Base-by-base conservation (phyloP, 805 yeast species). In the Nakazawaea siamensis region DNA sequence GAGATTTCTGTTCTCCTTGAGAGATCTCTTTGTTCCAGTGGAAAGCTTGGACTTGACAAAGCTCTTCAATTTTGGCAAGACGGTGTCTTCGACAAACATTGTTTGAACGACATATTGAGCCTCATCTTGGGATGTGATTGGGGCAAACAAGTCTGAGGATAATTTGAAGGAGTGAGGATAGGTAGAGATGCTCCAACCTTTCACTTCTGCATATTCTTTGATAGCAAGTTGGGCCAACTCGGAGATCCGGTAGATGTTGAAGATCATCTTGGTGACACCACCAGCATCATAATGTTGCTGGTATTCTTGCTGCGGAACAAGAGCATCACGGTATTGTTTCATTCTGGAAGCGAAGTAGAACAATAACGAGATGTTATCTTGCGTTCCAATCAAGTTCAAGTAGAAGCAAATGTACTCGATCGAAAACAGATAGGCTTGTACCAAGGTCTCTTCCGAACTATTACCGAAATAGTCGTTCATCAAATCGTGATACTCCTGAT, bases 131-230 rank as follows among this genome's bases (percentile, higher is more conserved):
- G 70, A 62, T 7, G 62, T 60, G 64, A 80, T 73, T 1, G 82
- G 73, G n/a, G 64, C 58, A 54, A 69, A 85, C 7, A 83, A 51
- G 49, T 86, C 95, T n/a, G 66, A 56, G 0, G 90, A 79, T 14
- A 86, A 53, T 14, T 73, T 70, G 13, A 81, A 54, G 46, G 79
- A 81, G 1, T 90, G 94, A 0, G 95, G 94, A 76, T 88, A 87
- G 0, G 87, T 76, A 17, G 78, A 71, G 37, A 82, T 62, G 16
- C 70, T 69, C 94, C 95, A 85, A 10, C 33, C 27, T 46, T 68
- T 76, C 17, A 57, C 48, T 17, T 70, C 77, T 28, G 78, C 71
- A 17, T 74, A 57, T 37, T 70, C 74, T 36, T 76, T 70, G 30
- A 86, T 63, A 5, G 74, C 58, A 38, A 81, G 55, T 51, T 83